Evolutionary conservation across 345 rosid genomes (phyloP), one percentile per base, ranked within the genome.

Genomic region (Nephelium lappaceum): DNA sequence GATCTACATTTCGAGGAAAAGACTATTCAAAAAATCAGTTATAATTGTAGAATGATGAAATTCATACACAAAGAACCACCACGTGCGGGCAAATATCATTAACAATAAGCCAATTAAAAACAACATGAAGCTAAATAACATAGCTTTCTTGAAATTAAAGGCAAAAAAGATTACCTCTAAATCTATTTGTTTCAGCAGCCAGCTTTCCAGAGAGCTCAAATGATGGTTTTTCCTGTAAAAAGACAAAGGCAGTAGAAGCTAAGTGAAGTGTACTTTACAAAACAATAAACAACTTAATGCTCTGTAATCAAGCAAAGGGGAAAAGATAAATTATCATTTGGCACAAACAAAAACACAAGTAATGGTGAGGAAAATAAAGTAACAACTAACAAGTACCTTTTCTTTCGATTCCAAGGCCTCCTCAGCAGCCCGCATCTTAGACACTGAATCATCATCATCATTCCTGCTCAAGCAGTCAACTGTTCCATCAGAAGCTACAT

Each of bases 161-260:
- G 71, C n/a, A 74, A 36, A 63, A 58, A 64, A 36, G 27, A 62
- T 83, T 65, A 95, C 98, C 99, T 93, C 87, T 90, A 79, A 89
- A 88, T 87, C 92, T 89, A 81, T 96, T 96, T 25, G 98, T 96
- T 84, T 96, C 99, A 14, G 91, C 94, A 14, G 99, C 99, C 80
- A 94, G 98, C 88, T 96, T 96, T 65, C 99, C 99, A 21, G 99
- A 96, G 65, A 92, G 89, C 89, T 93, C 98, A 83, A 93, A 95
- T 41, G 98, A 90, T 53, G 99, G 98, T 79, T 93, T 83, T 83
- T 90, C 87, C 98, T 95, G 93, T 78, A 87, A 69, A 61, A 79
- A 24, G 39, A 73, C 9, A 72, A 67, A 73, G 31, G 55, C 11
- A 78, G 78, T 14, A 75, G 31, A 53, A 66, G 39, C 77, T 38